Evolutionary conservation across 2,329 filamentous ascomycete genomes (phyloP).

Genomic region (Pseudogymnoascus sp.): DNA sequence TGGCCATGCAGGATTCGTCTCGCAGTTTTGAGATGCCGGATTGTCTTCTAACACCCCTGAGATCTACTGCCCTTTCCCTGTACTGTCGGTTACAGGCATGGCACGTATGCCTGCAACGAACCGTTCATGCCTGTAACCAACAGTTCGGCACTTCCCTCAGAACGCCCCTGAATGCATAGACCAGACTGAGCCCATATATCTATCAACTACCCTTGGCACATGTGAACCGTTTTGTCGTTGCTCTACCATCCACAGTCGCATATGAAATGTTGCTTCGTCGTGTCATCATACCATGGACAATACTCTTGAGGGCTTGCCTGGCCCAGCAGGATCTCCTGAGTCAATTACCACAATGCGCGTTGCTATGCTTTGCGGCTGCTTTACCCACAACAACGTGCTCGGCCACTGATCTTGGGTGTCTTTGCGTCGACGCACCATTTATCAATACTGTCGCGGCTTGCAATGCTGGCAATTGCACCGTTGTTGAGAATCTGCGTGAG

Average conservation of each 20-base stretch:
- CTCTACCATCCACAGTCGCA: background rate
- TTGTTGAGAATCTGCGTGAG: constrained; percentile 24
- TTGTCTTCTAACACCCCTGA: background rate
- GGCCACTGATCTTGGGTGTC: constrained; percentile 25
- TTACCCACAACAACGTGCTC: constrained; percentile 21
- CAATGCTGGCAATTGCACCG: constrained; percentile 28
- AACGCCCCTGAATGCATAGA: background rate
- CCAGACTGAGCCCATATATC: background rate
- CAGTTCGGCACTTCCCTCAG: background rate
- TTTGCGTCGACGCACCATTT: constrained; percentile 27
- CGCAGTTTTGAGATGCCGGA: background rate
- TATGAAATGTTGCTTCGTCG: background rate
- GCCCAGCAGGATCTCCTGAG: background rate
- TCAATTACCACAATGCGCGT: constrained; percentile 5
- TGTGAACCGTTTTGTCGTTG: background rate
- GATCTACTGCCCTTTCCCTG: background rate
- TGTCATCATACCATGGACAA: background rate
- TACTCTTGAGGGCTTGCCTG: background rate
- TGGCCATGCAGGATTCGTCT: background rate
- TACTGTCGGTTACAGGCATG: no score
- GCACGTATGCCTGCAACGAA: background rate
- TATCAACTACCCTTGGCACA: background rate
- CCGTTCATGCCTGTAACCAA: background rate
- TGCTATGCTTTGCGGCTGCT: constrained; percentile 4
- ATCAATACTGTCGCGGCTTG: constrained; percentile 24